phyloP scores from a whole-genome alignment of 148 eudicot species.

The Limonium bicolor region DNA sequence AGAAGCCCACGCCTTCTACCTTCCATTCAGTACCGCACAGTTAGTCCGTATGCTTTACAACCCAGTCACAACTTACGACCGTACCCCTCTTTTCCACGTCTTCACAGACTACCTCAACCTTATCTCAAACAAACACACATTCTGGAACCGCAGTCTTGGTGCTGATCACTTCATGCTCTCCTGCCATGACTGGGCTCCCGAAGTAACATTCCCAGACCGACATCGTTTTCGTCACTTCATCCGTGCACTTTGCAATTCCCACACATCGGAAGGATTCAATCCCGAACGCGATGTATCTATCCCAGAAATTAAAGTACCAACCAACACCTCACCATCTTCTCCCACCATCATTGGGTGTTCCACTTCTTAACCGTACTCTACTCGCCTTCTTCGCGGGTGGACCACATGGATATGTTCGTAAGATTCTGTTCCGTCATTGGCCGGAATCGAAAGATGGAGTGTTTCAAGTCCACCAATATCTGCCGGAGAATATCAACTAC shows the following conservation, averaged over 20 bases:
- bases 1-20: constrained; percentile 39
- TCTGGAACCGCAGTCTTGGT: constrained; percentile 46
- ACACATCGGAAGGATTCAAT: constrained; percentile 41
- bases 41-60: constrained; percentile 31
- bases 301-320: constrained; percentile 32
- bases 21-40: constrained; percentile 35
- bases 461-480: constrained; percentile 35
- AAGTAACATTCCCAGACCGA: constrained; percentile 35
- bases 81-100: constrained; percentile 25
- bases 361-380: constrained; percentile 16
- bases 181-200: constrained; percentile 88
- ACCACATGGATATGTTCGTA: constrained; percentile 21
- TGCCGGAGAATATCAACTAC: constrained; percentile 37
- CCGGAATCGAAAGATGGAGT: constrained; percentile 29
- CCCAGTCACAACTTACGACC: constrained; percentile 23
- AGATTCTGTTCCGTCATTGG: constrained; percentile 34
- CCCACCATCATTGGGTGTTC: constrained; percentile 9
- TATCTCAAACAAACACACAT: constrained; percentile 28
- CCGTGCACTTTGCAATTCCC: constrained; percentile 63
- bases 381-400: constrained; percentile 47
- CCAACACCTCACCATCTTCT: constrained; percentile 14
- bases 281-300: constrained; percentile 47
- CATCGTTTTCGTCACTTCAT: constrained; percentile 32
- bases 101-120: constrained; percentile 34
- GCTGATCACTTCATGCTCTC: constrained; percentile 62